These are phyloP conservation scores for Podosphaera fusca DNA, from an alignment of 2,329 filamentous ascomycete genomes.

Conservation along the genomic window DNA sequence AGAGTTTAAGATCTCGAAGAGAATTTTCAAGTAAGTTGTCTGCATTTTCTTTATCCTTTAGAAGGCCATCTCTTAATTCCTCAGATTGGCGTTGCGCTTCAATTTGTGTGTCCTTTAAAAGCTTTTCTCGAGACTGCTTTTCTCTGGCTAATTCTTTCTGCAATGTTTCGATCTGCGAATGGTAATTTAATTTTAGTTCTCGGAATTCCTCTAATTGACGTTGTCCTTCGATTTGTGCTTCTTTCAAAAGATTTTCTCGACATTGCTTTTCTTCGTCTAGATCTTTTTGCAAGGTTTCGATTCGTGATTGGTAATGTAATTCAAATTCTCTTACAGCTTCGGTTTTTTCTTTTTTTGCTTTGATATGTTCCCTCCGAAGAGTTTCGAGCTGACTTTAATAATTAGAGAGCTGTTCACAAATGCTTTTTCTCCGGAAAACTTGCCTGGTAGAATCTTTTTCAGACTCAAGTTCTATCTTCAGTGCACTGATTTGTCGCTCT, in stretches of 20 bases:
- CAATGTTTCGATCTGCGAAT: conserved; percentile 13
- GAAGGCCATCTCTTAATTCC: conserved; percentile 15
- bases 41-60: conserved; percentile 22
- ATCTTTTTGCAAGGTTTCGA: conserved; percentile 15
- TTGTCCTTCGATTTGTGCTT: conserved; percentile 15
- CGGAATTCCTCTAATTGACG: conserved; percentile 21
- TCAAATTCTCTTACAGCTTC: not conserved
- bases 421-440: conserved; percentile 22
- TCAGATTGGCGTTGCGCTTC: conserved; percentile 16
- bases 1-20: conserved; percentile 29
- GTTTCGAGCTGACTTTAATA: conserved; percentile 20
- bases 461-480: conserved; percentile 64
- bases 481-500: conserved; percentile 50
- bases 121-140: conserved; percentile 15
- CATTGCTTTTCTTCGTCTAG: conserved; percentile 18
- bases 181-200: conserved; percentile 2
- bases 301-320: conserved; percentile 7
- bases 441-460: conserved; percentile 50
- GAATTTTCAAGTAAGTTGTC: conserved; percentile 16
- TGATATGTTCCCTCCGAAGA: conserved; percentile 17
- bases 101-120: conserved; percentile 9
- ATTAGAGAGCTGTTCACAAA: conserved; percentile 19
- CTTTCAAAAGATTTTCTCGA: conserved; percentile 15
- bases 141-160: conserved; percentile 17
- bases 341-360: conserved; percentile 13